These are phyloP conservation scores for Protostelium mycophagum DNA, from an alignment of 78 protist genomes.

Conservation along the genomic window DNA sequence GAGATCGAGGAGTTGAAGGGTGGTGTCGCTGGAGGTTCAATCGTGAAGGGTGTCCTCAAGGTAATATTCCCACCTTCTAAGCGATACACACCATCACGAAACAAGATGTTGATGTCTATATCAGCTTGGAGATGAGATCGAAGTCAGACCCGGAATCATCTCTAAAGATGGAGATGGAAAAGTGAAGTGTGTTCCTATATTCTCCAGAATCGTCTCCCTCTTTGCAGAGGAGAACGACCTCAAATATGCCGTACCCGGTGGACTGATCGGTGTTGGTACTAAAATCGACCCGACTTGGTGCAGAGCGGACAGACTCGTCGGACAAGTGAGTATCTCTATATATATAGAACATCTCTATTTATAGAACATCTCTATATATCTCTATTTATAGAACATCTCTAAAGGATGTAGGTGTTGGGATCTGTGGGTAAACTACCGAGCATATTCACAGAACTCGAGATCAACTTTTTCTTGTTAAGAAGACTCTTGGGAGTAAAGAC, in stretches of 20 bases:
- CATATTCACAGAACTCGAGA: slow-evolving; percentile 84
- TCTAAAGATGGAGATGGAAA: slow-evolving; percentile 73
- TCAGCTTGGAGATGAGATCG: slow-evolving; percentile 92
- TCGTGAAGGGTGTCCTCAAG: slow-evolving; percentile 94
- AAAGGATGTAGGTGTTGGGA: slow-evolving; percentile 84
- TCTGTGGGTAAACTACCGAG: slow-evolving; percentile 87
- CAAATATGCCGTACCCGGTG: slow-evolving; percentile 99
- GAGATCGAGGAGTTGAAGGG: slow-evolving; percentile 92
- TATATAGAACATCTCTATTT: no score
- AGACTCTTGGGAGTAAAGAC: slow-evolving; percentile 97
- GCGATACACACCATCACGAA: no score
- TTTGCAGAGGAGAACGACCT: slow-evolving; percentile 92
- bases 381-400: no score
- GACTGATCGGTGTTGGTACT: slow-evolving; percentile 99
- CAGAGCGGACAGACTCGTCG: slow-evolving; percentile 97
- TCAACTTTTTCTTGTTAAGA: slow-evolving; percentile 87
- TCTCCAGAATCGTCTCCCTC: slow-evolving; percentile 84
- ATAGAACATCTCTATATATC: no score
- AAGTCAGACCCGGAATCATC: slow-evolving; percentile 98
- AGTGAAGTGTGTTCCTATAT: slow-evolving; percentile 86
- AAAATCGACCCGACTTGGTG: slow-evolving; percentile 97
- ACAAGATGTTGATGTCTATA: slow-evolving; percentile 1
- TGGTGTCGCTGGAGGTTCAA: slow-evolving; percentile 99
- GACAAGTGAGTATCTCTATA: no score
- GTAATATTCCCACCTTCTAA: slow-evolving; percentile 7